phyloP scores from a whole-genome alignment of 495 filamentous ascomycete species.

The Tuber microsphaerosporum region DNA sequence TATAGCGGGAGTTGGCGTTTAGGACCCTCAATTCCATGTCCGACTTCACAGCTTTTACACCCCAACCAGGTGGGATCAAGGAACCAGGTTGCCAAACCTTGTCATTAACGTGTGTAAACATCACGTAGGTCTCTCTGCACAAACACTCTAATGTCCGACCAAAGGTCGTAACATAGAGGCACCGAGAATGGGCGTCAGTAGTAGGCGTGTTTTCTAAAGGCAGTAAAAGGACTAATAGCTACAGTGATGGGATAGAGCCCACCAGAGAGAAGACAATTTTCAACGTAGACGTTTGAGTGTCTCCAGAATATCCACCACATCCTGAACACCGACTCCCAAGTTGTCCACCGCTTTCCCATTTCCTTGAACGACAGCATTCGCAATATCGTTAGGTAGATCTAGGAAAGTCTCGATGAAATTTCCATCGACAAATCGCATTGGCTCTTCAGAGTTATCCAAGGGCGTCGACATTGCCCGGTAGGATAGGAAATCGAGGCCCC shows the following conservation, averaged over 20 bases:
- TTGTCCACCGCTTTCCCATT: constrained; percentile 49
- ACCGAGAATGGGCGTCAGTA: not conserved
- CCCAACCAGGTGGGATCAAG: no score
- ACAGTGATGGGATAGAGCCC: not conserved
- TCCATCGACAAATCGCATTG: constrained; percentile 84
- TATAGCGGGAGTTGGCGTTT: no score
- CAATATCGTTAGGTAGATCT: constrained; percentile 55
- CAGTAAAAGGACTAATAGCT: not conserved
- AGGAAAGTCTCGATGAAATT: constrained; percentile 84
- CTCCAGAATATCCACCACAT: constrained; percentile 65
- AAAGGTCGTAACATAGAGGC: not conserved
- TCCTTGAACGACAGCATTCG: constrained; percentile 56
- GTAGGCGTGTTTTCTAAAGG: not conserved
- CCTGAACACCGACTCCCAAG: constrained; percentile 60
- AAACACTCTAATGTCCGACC: not conserved
- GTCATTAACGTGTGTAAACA: no score
- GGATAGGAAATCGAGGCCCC: constrained; percentile 62
- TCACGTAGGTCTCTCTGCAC: no score
- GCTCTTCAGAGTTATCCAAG: constrained; percentile 63
- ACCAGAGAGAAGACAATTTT: not conserved
- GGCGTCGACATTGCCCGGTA: constrained; percentile 70
- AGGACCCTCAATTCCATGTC: no score
- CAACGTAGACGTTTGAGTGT: constrained; percentile 65
- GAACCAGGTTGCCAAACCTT: no score
- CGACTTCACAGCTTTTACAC: no score